Percentiles rank a stretch among this genome's conserved stretches.
phyloP scores from a whole-genome alignment of 768 basidiomycete genomes.

The Lactarius tabidus region DNA sequence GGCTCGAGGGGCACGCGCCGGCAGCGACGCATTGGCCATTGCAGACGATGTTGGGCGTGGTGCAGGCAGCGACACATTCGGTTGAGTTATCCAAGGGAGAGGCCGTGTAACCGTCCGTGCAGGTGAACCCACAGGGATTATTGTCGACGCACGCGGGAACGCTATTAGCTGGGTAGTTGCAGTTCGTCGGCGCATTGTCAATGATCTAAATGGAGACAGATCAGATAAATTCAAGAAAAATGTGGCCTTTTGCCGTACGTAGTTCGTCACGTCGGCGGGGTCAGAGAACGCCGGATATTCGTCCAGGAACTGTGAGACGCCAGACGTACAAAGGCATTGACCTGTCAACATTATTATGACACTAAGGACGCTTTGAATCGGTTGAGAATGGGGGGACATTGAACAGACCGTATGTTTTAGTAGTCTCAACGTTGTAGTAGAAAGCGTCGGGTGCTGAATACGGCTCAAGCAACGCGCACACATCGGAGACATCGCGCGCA shows the following conservation, averaged over 20 bases:
- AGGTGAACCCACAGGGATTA: constrained; percentile 44
- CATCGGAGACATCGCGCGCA: constrained; percentile 32
- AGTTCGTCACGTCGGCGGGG: constrained; percentile 33
- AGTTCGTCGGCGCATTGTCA: constrained; percentile 28
- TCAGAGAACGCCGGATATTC: constrained; percentile 33
- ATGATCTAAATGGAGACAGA: constrained; percentile 28
- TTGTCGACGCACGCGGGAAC: constrained; percentile 35
- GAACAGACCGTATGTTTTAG: constrained; percentile 33
- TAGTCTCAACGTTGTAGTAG: constrained; percentile 29
- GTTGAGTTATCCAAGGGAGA: constrained; percentile 34
- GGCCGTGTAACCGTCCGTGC: constrained; percentile 41
- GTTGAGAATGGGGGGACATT: neutral
- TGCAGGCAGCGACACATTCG: constrained; percentile 44
- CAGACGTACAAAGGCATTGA: constrained; percentile 44
- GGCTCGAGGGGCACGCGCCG: constrained; percentile 31
- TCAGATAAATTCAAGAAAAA: neutral
- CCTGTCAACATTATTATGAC: constrained; percentile 31
- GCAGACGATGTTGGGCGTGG: constrained; percentile 40
- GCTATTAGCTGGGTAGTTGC: constrained; percentile 42
- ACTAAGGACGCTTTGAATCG: neutral
- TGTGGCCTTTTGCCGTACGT: constrained; percentile 33
- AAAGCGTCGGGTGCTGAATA: too few species aligned
- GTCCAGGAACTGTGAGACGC: constrained; percentile 35
- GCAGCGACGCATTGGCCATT: constrained; percentile 40
- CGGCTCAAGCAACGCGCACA: constrained; percentile 38